phyloP scores from a whole-genome alignment of 1,284 basidiomycete species.

The Rugosomyces carneus region DNA sequence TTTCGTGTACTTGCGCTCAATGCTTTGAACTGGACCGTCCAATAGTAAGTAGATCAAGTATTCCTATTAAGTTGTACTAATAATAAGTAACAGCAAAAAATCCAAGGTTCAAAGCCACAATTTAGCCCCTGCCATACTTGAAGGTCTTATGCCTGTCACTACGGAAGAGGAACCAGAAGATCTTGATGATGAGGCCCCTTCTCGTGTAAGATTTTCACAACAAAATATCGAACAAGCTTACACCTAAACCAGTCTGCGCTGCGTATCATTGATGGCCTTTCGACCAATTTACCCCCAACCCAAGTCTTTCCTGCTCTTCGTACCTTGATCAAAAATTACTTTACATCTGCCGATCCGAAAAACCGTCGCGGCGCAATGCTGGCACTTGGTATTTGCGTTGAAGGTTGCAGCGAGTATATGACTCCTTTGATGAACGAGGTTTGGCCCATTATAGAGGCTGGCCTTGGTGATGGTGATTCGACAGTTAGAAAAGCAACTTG shows the following conservation, averaged over 20 bases:
- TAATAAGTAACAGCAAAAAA: conserved; percentile 74
- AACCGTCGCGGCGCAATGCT: conserved; percentile 92
- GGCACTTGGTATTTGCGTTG: conserved; percentile 92
- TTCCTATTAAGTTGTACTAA: conserved; percentile 1
- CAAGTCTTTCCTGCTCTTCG: conserved; percentile 97
- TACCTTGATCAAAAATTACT: conserved; percentile 76
- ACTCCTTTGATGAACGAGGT: conserved; percentile 89
- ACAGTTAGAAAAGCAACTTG: conserved; percentile 93
- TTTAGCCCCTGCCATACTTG: conserved; percentile 84
- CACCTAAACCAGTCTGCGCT: conserved; percentile 66
- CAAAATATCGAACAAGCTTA: conserved; percentile 3
- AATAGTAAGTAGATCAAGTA: conserved; percentile 53
- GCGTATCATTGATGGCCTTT: conserved; percentile 91
- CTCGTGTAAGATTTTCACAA: conserved; percentile 55
- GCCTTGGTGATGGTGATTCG: conserved; percentile 80
- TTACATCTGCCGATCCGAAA: conserved; percentile 72
- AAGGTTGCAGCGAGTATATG: conserved; percentile 98
- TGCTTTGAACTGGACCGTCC: conserved; percentile 93
- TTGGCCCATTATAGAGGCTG: conserved; percentile 93
- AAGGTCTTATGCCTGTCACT: conserved; percentile 91
- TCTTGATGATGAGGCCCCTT: conserved; percentile 87
- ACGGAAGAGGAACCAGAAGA: conserved; percentile 82
- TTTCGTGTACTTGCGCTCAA: conserved; percentile 92
- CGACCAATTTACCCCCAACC: conserved; percentile 89
- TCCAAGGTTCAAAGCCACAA: conserved; percentile 87